Evolutionary conservation across 1,139 yeast species (phyloP).

Genomic region (Debaryomycetaceae sp.): DNA sequence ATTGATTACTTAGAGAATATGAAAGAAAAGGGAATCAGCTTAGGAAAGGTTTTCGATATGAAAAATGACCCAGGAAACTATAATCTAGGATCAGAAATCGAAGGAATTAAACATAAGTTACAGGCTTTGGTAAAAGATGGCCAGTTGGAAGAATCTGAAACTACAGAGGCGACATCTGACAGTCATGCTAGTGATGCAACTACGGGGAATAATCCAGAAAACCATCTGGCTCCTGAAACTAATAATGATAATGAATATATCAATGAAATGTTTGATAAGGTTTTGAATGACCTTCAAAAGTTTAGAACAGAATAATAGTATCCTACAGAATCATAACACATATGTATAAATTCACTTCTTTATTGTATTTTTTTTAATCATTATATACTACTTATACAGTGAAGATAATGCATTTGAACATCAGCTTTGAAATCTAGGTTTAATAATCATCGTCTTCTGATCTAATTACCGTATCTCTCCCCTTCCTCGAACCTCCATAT

Average conservation of each 20-base stretch:
- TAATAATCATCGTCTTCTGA: constrained; percentile 28
- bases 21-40: constrained; percentile 49
- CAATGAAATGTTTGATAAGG: constrained; percentile 1
- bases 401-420: too few relatives aligned
- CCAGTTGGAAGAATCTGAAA: background rate
- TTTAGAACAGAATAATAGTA: background rate
- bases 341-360: background rate
- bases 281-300: background rate
- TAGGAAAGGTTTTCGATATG: constrained; percentile 48
- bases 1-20: constrained; percentile 48
- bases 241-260: constrained; percentile 17
- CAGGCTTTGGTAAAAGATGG: background rate
- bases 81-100: background rate
- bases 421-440: background rate
- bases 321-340: background rate
- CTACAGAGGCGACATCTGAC: background rate
- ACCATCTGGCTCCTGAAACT: constrained; percentile 10
- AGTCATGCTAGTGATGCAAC: background rate
- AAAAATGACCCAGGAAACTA: constrained; percentile 5
- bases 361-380: background rate
- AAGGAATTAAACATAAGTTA: background rate
- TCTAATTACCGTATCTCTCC: constrained; percentile 17
- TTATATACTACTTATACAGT: background rate
- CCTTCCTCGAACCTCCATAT: constrained; percentile 13
- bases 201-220: constrained; percentile 1